phyloP scores from a whole-genome alignment of 108 stramenopile species.

The Discostella pseudostelligera region DNA sequence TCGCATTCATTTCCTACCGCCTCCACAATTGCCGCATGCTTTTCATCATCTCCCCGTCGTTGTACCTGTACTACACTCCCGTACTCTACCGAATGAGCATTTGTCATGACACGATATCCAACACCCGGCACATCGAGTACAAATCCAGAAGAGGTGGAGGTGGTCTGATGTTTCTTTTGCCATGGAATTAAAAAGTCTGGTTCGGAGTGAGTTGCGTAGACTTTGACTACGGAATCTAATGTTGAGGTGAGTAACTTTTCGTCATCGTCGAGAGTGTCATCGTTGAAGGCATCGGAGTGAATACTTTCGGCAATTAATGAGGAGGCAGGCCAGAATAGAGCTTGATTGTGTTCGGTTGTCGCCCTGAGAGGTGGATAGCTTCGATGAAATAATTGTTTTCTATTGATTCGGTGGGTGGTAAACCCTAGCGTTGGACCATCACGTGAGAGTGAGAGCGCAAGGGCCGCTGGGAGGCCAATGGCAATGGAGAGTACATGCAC shows the following conservation, averaged over 20 bases:
- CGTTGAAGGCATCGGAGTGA: constrained; percentile 16
- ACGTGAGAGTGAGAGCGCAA: background rate
- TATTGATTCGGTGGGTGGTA: background rate
- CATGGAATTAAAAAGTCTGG: constrained; percentile 63
- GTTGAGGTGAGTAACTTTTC: constrained; percentile 24
- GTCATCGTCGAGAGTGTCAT: constrained; percentile 34
- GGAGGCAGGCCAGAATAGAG: constrained; percentile 41
- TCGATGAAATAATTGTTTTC: background rate
- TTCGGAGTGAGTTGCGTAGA: constrained; percentile 56
- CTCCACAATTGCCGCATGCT: constrained; percentile 45
- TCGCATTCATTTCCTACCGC: constrained; percentile 63
- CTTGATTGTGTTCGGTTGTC: constrained; percentile 21
- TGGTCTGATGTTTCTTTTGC: constrained; percentile 48
- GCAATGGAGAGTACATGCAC: background rate
- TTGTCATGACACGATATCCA: constrained; percentile 56
- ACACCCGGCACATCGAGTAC: constrained; percentile 41
- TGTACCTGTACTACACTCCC: constrained; percentile 59
- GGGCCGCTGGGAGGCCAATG: background rate
- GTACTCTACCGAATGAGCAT: constrained; percentile 63
- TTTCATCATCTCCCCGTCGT: constrained; percentile 48
- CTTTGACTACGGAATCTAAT: constrained; percentile 55
- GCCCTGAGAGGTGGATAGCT: background rate
- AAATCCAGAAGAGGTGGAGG: constrained; percentile 56
- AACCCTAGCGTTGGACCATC: background rate
- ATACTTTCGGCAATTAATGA: background rate